Conservation (phyloP, 495 filamentous ascomycete species). For the Hypoxylon perforatum region DNA sequence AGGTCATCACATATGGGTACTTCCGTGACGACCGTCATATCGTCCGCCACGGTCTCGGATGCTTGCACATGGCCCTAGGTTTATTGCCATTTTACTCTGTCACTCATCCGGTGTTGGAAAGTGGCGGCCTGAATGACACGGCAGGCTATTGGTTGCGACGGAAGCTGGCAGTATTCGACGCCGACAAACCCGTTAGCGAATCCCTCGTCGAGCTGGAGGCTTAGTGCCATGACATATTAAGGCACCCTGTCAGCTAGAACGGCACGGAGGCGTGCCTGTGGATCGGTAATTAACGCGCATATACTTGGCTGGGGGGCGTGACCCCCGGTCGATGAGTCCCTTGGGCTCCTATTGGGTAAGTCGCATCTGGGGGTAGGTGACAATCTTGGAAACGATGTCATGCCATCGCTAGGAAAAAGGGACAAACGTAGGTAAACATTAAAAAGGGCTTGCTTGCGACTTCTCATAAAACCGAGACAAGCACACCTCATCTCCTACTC, state of each 20-base stretch:
- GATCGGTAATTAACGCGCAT: slow-evolving; percentile 31
- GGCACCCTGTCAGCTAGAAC: slow-evolving; percentile 3
- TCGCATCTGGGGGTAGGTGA: slow-evolving; percentile 30
- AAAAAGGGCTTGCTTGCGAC: slow-evolving; percentile 28
- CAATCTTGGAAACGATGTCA: slow-evolving; percentile 28
- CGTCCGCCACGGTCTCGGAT: neutral
- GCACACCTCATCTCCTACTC: slow-evolving; percentile 17
- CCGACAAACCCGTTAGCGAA: slow-evolving; percentile 11
- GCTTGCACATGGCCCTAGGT: slow-evolving; percentile 2
- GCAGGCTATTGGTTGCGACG: slow-evolving; percentile 3
- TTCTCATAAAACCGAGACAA: slow-evolving; percentile 17
- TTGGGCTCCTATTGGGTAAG: slow-evolving; percentile 40
- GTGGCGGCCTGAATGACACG: slow-evolving; percentile 8
- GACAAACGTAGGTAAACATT: slow-evolving; percentile 18
- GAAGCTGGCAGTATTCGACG: neutral
- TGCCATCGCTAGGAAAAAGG: neutral
- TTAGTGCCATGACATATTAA: slow-evolving; percentile 6
- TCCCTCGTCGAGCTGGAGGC: neutral
- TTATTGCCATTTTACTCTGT: slow-evolving; percentile 3
- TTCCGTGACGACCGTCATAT: no score
- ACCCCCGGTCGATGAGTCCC: slow-evolving; percentile 13
- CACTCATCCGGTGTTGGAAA: neutral
- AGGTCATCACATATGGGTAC: neutral
- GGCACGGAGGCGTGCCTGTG: slow-evolving; percentile 17
- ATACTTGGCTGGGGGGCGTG: slow-evolving; percentile 20